phyloP scores from a whole-genome alignment of 371 early-diverging fungal genomes.

The Circinella minor region DNA sequence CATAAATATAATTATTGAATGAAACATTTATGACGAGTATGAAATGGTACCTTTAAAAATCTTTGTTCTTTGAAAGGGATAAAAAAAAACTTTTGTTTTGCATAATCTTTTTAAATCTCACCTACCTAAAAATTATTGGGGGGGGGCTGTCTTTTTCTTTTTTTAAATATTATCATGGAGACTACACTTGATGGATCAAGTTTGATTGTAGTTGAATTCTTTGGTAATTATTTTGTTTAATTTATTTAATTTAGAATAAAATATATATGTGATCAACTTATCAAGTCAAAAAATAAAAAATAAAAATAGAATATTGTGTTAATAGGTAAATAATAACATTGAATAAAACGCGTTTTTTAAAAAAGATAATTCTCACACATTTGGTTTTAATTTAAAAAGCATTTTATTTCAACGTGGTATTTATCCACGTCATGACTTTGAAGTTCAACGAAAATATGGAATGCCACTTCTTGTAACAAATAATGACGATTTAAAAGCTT shows the following conservation, averaged over 20 bases:
- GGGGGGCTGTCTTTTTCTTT: too few species aligned
- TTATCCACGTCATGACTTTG: slow-evolving; percentile 89
- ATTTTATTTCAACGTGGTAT: slow-evolving; percentile 91
- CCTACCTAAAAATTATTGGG: too few species aligned
- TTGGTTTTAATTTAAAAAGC: slow-evolving; percentile 35
- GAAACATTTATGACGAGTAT: too few species aligned
- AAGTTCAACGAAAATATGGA: slow-evolving; percentile 79
- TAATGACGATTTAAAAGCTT: slow-evolving; percentile 73
- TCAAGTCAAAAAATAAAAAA: background rate
- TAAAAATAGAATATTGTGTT: slow-evolving; percentile 67
- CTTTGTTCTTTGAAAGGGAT: too few species aligned
- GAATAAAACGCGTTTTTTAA: too few species aligned
- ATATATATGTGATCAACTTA: background rate
- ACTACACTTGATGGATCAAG: slow-evolving; percentile 24
- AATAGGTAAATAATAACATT: slow-evolving; percentile 62
- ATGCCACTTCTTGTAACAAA: slow-evolving; percentile 76
- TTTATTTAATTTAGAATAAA: background rate
- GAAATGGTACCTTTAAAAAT: too few species aligned
- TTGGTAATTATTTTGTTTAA: slow-evolving; percentile 20
- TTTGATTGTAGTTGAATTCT: slow-evolving; percentile 24
- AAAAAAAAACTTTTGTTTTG: too few species aligned
- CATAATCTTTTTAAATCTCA: too few species aligned
- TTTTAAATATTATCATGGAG: slow-evolving; percentile 6
- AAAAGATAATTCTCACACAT: background rate
- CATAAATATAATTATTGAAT: too few species aligned